Conservation (phyloP, 768 basidiomycete genomes). For the Crassisporium funariophilum region DNA sequence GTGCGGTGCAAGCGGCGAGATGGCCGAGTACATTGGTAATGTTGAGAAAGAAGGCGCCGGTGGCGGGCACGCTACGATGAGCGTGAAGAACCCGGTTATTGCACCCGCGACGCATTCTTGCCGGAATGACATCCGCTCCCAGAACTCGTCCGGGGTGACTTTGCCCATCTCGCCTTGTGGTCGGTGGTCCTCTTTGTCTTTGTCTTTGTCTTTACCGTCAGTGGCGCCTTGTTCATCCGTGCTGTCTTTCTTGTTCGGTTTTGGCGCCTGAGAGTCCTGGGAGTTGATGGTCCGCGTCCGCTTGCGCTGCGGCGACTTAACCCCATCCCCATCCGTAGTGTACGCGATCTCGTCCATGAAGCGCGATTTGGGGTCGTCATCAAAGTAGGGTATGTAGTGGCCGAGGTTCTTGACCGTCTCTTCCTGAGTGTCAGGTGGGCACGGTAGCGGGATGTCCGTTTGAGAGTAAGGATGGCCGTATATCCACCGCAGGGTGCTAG, state of each 20-base stretch:
- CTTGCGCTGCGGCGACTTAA: conserved; percentile 66
- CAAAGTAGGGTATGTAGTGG: conserved; percentile 82
- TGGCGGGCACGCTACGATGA: conserved; percentile 47
- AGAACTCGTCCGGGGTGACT: conserved; percentile 81
- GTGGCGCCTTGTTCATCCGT: conserved; percentile 23
- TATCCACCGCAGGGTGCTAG: conserved; percentile 50
- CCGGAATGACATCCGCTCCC: conserved; percentile 96
- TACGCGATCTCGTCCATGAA: conserved; percentile 91
- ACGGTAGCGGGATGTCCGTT: conserved; percentile 50
- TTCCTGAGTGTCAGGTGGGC: conserved; percentile 31
- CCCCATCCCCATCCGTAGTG: conserved; percentile 59
- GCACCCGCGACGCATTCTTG: conserved; percentile 93
- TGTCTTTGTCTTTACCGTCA: conserved; percentile 21
- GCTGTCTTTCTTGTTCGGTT: no score
- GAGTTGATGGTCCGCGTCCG: conserved; percentile 46
- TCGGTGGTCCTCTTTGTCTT: conserved; percentile 26
- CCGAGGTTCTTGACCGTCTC: conserved; percentile 54
- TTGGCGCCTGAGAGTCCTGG: no score
- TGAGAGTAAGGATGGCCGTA: conserved; percentile 82
- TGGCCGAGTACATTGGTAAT: no score
- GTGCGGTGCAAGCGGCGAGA: conserved; percentile 51
- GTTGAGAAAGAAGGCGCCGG: no score
- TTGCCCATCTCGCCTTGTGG: conserved; percentile 56
- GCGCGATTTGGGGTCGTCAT: conserved; percentile 96
- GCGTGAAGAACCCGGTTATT: conserved; percentile 91